A percentile compares a stretch with the other conserved stretches of the same genome.
Evolutionary conservation across 2,329 filamentous ascomycete species (phyloP).

Genomic region (Emergomyces africanus): DNA sequence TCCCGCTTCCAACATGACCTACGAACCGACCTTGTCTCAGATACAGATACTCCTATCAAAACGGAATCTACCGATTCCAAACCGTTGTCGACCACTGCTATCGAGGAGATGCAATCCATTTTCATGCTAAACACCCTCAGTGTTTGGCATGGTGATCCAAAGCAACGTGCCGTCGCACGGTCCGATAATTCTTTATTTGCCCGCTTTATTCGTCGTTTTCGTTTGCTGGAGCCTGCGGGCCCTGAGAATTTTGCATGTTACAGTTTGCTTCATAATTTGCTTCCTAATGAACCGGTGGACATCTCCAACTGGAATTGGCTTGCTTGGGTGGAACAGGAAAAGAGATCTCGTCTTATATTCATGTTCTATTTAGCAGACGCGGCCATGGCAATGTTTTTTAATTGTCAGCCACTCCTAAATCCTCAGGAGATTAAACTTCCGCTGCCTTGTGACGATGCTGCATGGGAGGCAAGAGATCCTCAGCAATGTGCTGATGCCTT

Average conservation of each 20-base stretch:
- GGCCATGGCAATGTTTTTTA: conserved; percentile 59
- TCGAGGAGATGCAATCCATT: conserved; percentile 57
- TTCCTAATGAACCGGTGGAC: conserved; percentile 35
- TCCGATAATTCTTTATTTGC: conserved; percentile 46
- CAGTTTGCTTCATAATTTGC: conserved; percentile 50
- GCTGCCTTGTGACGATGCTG: conserved; percentile 59
- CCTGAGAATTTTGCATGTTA: conserved; percentile 34
- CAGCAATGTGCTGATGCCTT: conserved; percentile 52
- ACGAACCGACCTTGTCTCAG: background rate
- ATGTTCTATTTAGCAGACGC: conserved; percentile 52
- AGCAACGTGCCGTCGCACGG: conserved; percentile 52
- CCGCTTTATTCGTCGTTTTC: conserved; percentile 43
- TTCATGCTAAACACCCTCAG: conserved; percentile 50
- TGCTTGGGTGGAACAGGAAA: conserved; percentile 59
- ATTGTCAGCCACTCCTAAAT: conserved; percentile 50
- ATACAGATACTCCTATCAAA: background rate
- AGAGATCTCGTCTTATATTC: conserved; percentile 51
- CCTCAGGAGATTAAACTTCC: conserved; percentile 52
- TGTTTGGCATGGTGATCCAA: conserved; percentile 56
- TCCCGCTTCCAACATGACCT: conserved; percentile 14
- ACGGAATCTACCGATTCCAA: conserved; percentile 4
- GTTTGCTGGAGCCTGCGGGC: conserved; percentile 43
- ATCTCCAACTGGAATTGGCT: conserved; percentile 50
- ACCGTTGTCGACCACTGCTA: conserved; percentile 21
- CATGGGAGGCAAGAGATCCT: conserved; percentile 53